Percentiles rank a stretch among this genome's conserved stretches.
Conservation (phyloP, 208 protist species). For the Trypanosoma theileri region DNA sequence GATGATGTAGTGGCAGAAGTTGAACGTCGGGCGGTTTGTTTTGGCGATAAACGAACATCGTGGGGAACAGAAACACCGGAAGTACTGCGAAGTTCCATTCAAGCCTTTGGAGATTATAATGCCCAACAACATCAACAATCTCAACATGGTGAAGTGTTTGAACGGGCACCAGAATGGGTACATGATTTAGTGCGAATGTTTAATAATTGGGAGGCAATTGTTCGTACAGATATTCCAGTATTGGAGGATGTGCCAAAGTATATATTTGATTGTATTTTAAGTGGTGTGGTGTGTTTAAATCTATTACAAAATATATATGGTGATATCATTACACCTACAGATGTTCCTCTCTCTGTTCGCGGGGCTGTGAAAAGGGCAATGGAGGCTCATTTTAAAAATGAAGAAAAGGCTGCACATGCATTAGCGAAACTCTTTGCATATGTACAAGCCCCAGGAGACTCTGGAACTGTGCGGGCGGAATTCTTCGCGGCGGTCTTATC, state of each 20-base stretch:
- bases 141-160: constrained; percentile 23
- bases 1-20: constrained; percentile 65
- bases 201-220: constrained; percentile 84
- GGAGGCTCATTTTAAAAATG: constrained; percentile 65
- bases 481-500: constrained; percentile 79
- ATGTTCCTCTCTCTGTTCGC: constrained; percentile 50
- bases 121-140: constrained; percentile 13
- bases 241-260: constrained; percentile 77
- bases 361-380: constrained; percentile 52
- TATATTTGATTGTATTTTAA: constrained; percentile 83
- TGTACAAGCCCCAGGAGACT: constrained; percentile 46
- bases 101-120: constrained; percentile 54
- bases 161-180: constrained; percentile 69
- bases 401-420: constrained; percentile 55
- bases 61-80: constrained; percentile 61
- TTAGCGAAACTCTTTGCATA: constrained; percentile 73
- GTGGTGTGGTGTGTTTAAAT: constrained; percentile 64
- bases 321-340: constrained; percentile 39
- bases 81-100: constrained; percentile 44
- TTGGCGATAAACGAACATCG: constrained; percentile 39
- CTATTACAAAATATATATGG: constrained; percentile 75
- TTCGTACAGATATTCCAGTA: constrained; percentile 73
- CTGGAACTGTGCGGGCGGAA: constrained; percentile 50
- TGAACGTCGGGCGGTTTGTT: constrained; percentile 46
- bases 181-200: constrained; percentile 84